Evolutionary conservation across 75 land plant species (phyloP).

Genomic region (Cupressus sempervirens): DNA sequence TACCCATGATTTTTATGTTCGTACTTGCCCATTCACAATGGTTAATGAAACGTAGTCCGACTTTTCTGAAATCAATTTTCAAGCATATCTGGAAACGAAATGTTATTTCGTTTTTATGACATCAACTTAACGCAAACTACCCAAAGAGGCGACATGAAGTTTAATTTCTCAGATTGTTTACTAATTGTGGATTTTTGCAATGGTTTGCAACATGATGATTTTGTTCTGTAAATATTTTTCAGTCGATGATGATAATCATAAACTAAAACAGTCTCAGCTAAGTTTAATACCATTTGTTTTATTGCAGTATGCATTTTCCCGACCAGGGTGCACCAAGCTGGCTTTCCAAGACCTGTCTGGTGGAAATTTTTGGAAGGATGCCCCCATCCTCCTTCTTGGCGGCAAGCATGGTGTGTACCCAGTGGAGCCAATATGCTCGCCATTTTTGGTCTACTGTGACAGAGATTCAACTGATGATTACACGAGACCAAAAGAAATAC

Average conservation of each 20-base stretch:
- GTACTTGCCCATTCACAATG: background rate
- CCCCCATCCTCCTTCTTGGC: constrained; percentile 45
- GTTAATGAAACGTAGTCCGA: background rate
- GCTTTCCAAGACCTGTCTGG: constrained; percentile 33
- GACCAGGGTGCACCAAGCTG: constrained; percentile 2
- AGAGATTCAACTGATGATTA: constrained; percentile 48
- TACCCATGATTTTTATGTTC: background rate
- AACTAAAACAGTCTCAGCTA: background rate
- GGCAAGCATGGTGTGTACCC: constrained; percentile 58
- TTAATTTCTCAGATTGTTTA: background rate
- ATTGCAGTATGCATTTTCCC: background rate
- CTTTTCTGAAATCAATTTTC: background rate
- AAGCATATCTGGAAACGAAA: background rate
- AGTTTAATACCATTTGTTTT: background rate
- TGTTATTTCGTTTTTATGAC: background rate
- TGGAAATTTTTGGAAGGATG: constrained; percentile 53
- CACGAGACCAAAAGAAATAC: constrained; percentile 23
- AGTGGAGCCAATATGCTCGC: constrained; percentile 47
- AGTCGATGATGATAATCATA: background rate
- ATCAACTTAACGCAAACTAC: background rate
- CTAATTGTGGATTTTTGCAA: background rate
- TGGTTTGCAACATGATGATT: background rate
- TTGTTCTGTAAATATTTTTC: background rate
- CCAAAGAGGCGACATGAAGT: background rate
- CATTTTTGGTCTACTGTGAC: constrained; percentile 47